Conservation (phyloP, 495 filamentous ascomycete species). For the Hapsidospora chrysogenum region DNA sequence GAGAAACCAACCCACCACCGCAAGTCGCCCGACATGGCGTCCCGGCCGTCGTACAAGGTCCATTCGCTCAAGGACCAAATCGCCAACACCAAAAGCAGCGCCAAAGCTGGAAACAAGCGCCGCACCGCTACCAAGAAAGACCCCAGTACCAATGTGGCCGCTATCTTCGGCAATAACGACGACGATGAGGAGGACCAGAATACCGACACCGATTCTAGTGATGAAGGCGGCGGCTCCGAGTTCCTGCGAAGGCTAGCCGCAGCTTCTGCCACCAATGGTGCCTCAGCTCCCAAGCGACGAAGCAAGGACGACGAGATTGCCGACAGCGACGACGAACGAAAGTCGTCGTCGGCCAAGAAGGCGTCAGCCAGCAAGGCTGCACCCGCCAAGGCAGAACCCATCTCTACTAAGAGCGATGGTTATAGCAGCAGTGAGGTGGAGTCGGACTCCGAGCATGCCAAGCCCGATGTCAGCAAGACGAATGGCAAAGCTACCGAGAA, state of each 20-base stretch:
- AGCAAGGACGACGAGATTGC: constrained; percentile 1
- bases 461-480: constrained; percentile 1
- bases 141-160: constrained; percentile 8
- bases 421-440: background rate
- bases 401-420: background rate
- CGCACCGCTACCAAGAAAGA: constrained; percentile 5
- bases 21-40: background rate
- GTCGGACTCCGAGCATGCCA: background rate
- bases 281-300: background rate
- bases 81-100: constrained; percentile 1
- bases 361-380: background rate
- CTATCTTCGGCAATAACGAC: constrained; percentile 5
- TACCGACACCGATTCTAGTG: constrained; percentile 8
- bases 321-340: constrained; percentile 12
- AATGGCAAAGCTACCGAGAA: background rate
- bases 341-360: constrained; percentile 1
- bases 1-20: background rate
- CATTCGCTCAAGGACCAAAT: background rate
- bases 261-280: background rate
- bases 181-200: constrained; percentile 5
- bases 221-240: background rate
- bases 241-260: constrained; percentile 1
- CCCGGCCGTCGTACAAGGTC: constrained; percentile 1
- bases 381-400: background rate
- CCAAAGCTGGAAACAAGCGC: background rate